These are phyloP conservation scores for Phytophthora sansomeana DNA, from an alignment of 352 stramenopile genomes.

Conservation along the genomic window DNA sequence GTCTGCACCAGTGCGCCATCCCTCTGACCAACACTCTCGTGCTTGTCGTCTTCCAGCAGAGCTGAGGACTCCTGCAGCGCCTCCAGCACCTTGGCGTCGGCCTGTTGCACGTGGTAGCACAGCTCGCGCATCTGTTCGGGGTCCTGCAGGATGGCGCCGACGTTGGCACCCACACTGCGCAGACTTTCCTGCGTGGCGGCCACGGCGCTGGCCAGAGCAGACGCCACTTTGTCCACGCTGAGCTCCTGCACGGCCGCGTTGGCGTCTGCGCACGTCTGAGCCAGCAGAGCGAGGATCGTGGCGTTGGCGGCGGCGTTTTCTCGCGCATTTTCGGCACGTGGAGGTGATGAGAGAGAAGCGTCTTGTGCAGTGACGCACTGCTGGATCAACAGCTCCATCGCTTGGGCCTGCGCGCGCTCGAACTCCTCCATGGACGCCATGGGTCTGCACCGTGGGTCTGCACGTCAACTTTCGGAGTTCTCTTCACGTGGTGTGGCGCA, in stretches of 20 bases:
- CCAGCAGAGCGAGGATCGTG: slow-evolving; percentile 73
- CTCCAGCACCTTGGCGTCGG: slow-evolving; percentile 57
- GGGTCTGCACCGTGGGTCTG: too few species aligned
- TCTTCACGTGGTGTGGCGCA: not conserved
- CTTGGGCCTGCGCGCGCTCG: slow-evolving; percentile 56
- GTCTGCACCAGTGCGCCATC: slow-evolving; percentile 15
- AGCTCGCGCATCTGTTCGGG: slow-evolving; percentile 68
- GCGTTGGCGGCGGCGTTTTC: slow-evolving; percentile 40
- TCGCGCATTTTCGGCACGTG: slow-evolving; percentile 1
- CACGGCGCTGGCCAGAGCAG: slow-evolving; percentile 60
- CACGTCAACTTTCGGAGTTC: slow-evolving; percentile 8
- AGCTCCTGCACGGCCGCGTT: slow-evolving; percentile 60
- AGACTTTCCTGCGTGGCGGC: slow-evolving; percentile 69
- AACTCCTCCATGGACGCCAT: slow-evolving; percentile 46
- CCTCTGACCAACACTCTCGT: slow-evolving; percentile 3
- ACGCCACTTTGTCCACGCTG: slow-evolving; percentile 60
- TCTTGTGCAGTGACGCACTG: slow-evolving; percentile 46
- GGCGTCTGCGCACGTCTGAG: slow-evolving; percentile 70
- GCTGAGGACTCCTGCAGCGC: slow-evolving; percentile 39
- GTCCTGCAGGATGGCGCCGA: slow-evolving; percentile 68
- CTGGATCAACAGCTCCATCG: slow-evolving; percentile 67
- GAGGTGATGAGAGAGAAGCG: not conserved
- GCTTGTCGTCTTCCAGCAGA: slow-evolving; percentile 26
- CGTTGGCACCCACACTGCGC: slow-evolving; percentile 61
- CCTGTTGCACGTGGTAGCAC: slow-evolving; percentile 59